These are phyloP conservation scores for Trichoderma koningiopsis DNA, from an alignment of 2,329 filamentous ascomycete genomes.

Conservation along the genomic window DNA sequence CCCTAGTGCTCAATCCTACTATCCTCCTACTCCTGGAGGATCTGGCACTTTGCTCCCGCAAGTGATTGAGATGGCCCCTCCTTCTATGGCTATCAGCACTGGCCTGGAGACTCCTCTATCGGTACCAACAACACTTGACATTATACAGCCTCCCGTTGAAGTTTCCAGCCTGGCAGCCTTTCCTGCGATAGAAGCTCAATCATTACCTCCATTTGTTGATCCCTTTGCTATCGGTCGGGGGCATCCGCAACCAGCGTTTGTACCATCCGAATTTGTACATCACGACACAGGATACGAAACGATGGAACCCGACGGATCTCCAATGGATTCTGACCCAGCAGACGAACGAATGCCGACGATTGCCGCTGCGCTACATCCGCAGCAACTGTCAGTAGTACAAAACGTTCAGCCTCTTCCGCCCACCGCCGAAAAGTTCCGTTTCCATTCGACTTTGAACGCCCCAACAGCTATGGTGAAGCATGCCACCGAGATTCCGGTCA, in stretches of 20 bases:
- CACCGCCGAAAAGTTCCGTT: conserved; percentile 76
- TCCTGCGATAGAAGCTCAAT: conserved; percentile 61
- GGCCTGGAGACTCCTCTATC: conserved; percentile 81
- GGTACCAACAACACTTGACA: conserved; percentile 68
- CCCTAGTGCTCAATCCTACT: conserved; percentile 69
- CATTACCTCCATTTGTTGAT: conserved; percentile 69
- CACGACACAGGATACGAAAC: conserved; percentile 79
- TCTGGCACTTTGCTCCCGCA: conserved; percentile 81
- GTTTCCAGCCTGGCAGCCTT: conserved; percentile 70
- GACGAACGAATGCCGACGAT: conserved; percentile 57
- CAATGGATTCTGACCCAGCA: conserved; percentile 59
- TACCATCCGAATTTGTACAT: conserved; percentile 78
- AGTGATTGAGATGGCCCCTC: conserved; percentile 78
- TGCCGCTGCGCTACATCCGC: conserved; percentile 61
- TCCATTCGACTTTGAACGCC: conserved; percentile 85
- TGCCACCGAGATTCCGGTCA: conserved; percentile 89
- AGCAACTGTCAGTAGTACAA: conserved; percentile 49
- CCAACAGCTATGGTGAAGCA: conserved; percentile 96
- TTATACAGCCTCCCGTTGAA: conserved; percentile 60
- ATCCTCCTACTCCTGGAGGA: conserved; percentile 82
- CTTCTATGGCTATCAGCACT: conserved; percentile 74
- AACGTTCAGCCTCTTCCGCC: conserved; percentile 52
- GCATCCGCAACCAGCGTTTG: conserved; percentile 61
- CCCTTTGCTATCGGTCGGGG: conserved; percentile 68
- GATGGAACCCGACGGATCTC: conserved; percentile 73